These are phyloP conservation scores for Arctium lappa DNA, from an alignment of 129 eudicot genomes.

Conservation along the genomic window DNA sequence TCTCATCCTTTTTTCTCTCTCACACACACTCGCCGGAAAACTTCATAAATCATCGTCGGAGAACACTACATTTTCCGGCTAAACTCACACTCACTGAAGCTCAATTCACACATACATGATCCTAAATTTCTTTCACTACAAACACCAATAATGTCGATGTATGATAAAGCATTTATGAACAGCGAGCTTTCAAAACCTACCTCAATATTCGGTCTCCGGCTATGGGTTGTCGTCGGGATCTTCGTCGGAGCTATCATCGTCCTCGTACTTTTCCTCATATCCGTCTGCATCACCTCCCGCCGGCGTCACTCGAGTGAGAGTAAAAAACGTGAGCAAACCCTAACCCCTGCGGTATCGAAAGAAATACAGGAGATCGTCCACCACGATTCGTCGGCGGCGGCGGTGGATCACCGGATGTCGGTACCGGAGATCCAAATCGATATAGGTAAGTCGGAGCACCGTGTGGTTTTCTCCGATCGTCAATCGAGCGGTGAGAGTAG, in stretches of 20 bases:
- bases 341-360: constrained; percentile 54
- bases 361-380: constrained; percentile 68
- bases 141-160: constrained; percentile 25
- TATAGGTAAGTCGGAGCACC: constrained; percentile 79
- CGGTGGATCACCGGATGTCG: constrained; percentile 32
- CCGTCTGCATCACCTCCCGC: constrained; percentile 81
- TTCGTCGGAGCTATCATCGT: constrained; percentile 75
- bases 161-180: constrained; percentile 52
- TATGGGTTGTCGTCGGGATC: constrained; percentile 89
- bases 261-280: constrained; percentile 58
- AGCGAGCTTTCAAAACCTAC: constrained; percentile 71
- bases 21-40: constrained; percentile 15
- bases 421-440: constrained; percentile 87
- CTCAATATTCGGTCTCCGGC: constrained; percentile 76
- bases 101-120: constrained; percentile 2
- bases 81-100: background rate
- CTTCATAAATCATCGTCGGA: constrained; percentile 8
- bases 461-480: constrained; percentile 64
- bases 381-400: constrained; percentile 34
- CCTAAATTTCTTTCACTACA: background rate
- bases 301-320: constrained; percentile 25
- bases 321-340: constrained; percentile 14
- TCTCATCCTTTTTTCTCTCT: background rate
- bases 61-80: constrained; percentile 1
- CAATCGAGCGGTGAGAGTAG: constrained; percentile 92